These are phyloP conservation scores for Barnettozyma sp. DNA, from an alignment of 805 yeast genomes.

Conservation along the genomic window DNA sequence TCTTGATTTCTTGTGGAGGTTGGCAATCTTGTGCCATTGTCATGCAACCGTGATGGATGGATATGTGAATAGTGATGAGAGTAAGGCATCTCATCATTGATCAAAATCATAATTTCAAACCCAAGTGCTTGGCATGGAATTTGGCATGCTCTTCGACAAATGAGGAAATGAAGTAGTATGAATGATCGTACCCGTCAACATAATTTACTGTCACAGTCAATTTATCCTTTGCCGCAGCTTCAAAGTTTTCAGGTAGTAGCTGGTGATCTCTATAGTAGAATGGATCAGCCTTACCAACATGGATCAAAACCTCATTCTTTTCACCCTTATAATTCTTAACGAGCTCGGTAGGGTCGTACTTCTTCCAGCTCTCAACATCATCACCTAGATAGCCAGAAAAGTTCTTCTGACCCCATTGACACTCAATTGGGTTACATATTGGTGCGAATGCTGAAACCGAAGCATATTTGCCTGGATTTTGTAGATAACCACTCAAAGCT, in stretches of 20 bases:
- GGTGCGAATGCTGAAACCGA: slow-evolving; percentile 91
- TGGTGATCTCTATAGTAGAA: slow-evolving; percentile 56
- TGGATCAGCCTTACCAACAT: slow-evolving; percentile 75
- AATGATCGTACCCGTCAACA: slow-evolving; percentile 82
- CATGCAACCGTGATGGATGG: slow-evolving; percentile 5
- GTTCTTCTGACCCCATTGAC: slow-evolving; percentile 86
- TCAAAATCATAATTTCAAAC: slow-evolving; percentile 22
- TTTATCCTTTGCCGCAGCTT: slow-evolving; percentile 45
- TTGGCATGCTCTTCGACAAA: slow-evolving; percentile 79
- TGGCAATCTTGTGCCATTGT: slow-evolving; percentile 74
- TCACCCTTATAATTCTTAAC: slow-evolving; percentile 51
- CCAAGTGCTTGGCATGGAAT: slow-evolving; percentile 69
- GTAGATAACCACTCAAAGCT: slow-evolving; percentile 64
- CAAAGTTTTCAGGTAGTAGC: slow-evolving; percentile 68
- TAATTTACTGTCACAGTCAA: slow-evolving; percentile 57
- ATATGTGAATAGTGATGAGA: too few relatives aligned
- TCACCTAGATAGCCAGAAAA: slow-evolving; percentile 72
- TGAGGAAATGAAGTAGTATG: slow-evolving; percentile 76
- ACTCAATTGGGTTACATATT: slow-evolving; percentile 66
- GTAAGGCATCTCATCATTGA: too few relatives aligned
- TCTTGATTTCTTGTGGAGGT: slow-evolving; percentile 57
- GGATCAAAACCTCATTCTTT: slow-evolving; percentile 57
- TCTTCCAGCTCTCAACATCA: slow-evolving; percentile 45
- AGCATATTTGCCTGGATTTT: slow-evolving; percentile 63
- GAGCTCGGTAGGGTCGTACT: slow-evolving; percentile 81